phyloP scores from a whole-genome alignment of 2,329 filamentous ascomycete species.

The Thielaviopsis musarum region DNA sequence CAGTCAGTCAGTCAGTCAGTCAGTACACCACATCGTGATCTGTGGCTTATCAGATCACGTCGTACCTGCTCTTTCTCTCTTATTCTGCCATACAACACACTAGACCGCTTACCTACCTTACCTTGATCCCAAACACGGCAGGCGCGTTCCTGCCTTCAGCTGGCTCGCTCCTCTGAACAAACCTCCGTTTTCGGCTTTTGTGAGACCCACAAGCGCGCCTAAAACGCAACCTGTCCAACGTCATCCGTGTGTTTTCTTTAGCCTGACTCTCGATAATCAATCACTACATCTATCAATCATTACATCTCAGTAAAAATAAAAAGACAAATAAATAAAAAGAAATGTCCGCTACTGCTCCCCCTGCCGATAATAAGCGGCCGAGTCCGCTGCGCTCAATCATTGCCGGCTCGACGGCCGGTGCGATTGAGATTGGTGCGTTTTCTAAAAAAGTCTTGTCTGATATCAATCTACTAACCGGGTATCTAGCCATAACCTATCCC shows the following conservation, averaged over 20 bases:
- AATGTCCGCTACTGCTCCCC: background rate
- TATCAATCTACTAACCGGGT: slow-evolving; percentile 1
- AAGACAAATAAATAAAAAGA: background rate
- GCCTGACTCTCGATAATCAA: background rate
- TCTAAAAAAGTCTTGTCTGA: background rate
- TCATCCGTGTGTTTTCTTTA: background rate
- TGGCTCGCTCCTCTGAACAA: too few relatives aligned
- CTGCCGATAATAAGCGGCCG: slow-evolving; percentile 30
- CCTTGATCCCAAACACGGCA: too few relatives aligned
- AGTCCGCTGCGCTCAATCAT: slow-evolving; percentile 78
- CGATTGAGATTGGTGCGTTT: slow-evolving; percentile 65
- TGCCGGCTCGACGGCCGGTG: slow-evolving; percentile 84
- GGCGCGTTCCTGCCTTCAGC: background rate
- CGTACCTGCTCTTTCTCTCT: background rate
- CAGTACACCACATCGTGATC: too few relatives aligned
- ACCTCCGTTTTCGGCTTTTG: slow-evolving; percentile 5
- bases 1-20: too few relatives aligned
- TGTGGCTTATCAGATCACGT: too few relatives aligned
- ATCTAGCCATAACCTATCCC: slow-evolving; percentile 67
- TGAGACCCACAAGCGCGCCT: background rate
- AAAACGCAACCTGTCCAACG: background rate
- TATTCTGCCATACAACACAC: background rate
- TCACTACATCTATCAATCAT: background rate
- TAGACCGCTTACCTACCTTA: too few relatives aligned
- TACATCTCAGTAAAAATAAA: background rate